These are phyloP conservation scores for Rhododendron mucronatum DNA, from an alignment of 148 eudicot species.

Conservation along the genomic window DNA sequence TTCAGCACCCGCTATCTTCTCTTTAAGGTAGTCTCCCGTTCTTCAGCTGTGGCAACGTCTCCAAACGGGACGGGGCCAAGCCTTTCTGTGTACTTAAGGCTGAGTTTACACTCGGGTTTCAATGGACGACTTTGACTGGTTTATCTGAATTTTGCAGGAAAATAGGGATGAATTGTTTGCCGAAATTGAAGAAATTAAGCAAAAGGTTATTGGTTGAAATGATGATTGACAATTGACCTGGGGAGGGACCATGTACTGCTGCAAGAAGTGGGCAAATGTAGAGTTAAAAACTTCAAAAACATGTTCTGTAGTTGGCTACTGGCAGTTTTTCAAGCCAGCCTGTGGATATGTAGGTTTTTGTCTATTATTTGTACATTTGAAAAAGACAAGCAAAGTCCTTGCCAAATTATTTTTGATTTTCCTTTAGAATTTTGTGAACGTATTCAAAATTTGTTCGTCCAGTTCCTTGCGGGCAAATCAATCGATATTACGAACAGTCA, in stretches of 20 bases:
- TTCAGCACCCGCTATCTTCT: conserved; percentile 71
- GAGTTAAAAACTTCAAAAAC: neutral
- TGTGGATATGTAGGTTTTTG: neutral
- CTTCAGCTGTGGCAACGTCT: no score
- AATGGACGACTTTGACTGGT: neutral
- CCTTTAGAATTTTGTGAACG: neutral
- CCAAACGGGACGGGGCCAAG: no score
- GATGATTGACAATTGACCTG: conserved; percentile 17
- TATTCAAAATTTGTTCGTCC: neutral
- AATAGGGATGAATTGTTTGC: conserved; percentile 60
- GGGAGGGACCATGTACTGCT: neutral
- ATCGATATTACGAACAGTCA: neutral
- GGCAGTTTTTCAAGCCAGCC: conserved; percentile 7
- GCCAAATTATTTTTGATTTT: neutral
- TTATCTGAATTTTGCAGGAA: conserved; percentile 38
- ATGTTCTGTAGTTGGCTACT: neutral
- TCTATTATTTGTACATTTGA: neutral
- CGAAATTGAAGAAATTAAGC: conserved; percentile 60
- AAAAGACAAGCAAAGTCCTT: neutral
- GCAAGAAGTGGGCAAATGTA: neutral
- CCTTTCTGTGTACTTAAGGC: neutral
- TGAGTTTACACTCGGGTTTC: neutral
- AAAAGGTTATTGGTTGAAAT: conserved; percentile 48
- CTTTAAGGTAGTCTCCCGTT: conserved; percentile 50
- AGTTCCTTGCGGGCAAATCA: neutral